Evolutionary conservation across 2,329 filamentous ascomycete genomes (phyloP).

Genomic region (Westerdykella aurantiaca): DNA sequence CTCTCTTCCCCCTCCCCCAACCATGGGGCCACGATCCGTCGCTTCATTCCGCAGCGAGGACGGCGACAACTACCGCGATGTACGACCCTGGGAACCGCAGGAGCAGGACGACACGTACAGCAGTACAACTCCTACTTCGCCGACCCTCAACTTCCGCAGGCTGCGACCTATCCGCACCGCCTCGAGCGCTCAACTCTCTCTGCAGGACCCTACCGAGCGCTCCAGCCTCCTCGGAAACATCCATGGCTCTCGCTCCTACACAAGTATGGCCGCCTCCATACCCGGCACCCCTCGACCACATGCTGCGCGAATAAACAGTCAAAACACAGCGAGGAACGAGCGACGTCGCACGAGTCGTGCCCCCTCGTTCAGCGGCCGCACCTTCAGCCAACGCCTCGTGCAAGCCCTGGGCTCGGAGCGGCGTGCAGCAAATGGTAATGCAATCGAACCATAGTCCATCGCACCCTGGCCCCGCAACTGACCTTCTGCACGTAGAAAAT

Average conservation of each 20-base stretch:
- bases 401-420: constrained; percentile 54
- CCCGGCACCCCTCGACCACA: constrained; percentile 40
- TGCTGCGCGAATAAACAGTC: constrained; percentile 35
- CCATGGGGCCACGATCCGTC: constrained; percentile 33
- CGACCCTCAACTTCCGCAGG: constrained; percentile 25
- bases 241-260: constrained; percentile 38
- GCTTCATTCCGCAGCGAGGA: constrained; percentile 34
- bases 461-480: neutral
- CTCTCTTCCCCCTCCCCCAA: neutral
- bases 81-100: constrained; percentile 20
- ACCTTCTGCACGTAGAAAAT: constrained; percentile 28
- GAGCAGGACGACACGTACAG: constrained; percentile 29
- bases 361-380: constrained; percentile 27
- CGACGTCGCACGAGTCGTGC: constrained; percentile 30
- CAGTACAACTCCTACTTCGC: constrained; percentile 32
- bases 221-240: constrained; percentile 43
- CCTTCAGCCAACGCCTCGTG: constrained; percentile 48
- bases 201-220: constrained; percentile 41
- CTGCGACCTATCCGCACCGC: constrained; percentile 22
- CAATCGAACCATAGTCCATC: neutral
- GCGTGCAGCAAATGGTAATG: constrained; percentile 33
- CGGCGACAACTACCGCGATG: constrained; percentile 26
- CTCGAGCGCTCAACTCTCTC: constrained; percentile 32
- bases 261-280: constrained; percentile 35
- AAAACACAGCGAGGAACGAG: constrained; percentile 21